Evolutionary conservation across 2,329 filamentous ascomycete genomes (phyloP).

Genomic region (Penicillium sp.): DNA sequence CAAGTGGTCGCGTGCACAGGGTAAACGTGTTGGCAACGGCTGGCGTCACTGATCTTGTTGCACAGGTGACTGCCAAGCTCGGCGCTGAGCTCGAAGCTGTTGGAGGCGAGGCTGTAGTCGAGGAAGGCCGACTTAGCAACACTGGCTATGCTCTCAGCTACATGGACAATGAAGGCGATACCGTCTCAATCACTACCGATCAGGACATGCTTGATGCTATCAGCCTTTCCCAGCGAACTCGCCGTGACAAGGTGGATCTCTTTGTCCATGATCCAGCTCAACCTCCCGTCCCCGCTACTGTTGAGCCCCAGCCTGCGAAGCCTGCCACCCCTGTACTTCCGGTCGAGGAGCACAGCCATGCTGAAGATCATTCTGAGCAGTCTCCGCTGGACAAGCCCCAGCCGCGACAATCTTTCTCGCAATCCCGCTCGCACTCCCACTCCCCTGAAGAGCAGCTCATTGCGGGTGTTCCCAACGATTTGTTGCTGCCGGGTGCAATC

Average conservation of each 20-base stretch:
- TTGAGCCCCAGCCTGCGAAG: conserved; percentile 54
- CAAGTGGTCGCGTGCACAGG: conserved; percentile 86
- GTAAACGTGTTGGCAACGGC: conserved; percentile 76
- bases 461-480: conserved; percentile 84
- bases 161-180: conserved; percentile 92
- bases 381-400: conserved; percentile 38
- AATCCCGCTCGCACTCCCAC: conserved; percentile 39
- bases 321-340: conserved; percentile 49
- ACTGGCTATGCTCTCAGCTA: conserved; percentile 90
- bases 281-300: conserved; percentile 64
- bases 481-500: conserved; percentile 87
- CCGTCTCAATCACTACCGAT: conserved; percentile 93
- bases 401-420: conserved; percentile 39
- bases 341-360: conserved; percentile 32
- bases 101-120: conserved; percentile 70
- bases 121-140: conserved; percentile 69
- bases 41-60: conserved; percentile 73
- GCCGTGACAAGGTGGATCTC: conserved; percentile 88
- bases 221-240: conserved; percentile 67
- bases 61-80: conserved; percentile 74
- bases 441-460: conserved; percentile 70
- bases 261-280: conserved; percentile 93
- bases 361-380: conserved; percentile 50
- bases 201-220: conserved; percentile 89
- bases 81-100: conserved; percentile 75